Evolutionary conservation across 169 alveolate species (phyloP).

Genomic region (Plasmodium malariae): DNA sequence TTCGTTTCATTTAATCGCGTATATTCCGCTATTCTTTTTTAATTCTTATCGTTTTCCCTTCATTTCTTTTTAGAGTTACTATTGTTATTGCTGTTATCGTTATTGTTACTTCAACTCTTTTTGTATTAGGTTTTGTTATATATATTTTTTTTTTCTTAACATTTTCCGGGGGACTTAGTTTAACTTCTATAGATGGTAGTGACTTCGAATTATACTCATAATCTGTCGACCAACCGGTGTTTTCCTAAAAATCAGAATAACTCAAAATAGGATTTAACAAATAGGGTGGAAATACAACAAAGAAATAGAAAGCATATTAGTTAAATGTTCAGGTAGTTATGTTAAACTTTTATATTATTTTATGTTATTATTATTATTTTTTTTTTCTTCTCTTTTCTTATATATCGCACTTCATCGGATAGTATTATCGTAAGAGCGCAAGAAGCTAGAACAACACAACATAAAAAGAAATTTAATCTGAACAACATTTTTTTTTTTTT

Average conservation of each 20-base stretch:
- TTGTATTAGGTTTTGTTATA: no score
- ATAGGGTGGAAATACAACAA: not conserved
- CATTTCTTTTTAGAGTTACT: no score
- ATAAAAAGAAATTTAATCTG: conserved; percentile 31
- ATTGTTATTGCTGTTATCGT: no score
- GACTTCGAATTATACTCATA: conserved; percentile 79
- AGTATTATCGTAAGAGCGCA: conserved; percentile 10
- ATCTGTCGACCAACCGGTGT: conserved; percentile 51
- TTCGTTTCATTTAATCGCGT: not conserved
- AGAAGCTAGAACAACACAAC: conserved; percentile 42
- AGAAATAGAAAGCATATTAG: not conserved
- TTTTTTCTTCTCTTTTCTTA: not conserved
- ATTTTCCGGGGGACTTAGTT: conserved; percentile 86
- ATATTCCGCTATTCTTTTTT: not conserved
- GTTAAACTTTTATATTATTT: not conserved
- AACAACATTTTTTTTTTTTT: conserved; percentile 35
- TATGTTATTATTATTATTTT: conserved; percentile 10
- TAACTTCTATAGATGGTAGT: conserved; percentile 86
- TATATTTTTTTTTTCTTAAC: conserved; percentile 73
- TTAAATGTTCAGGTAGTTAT: not conserved
- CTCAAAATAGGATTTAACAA: not conserved
- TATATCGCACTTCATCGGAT: conserved; percentile 58
- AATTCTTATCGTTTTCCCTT: not conserved
- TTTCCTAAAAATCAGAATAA: conserved; percentile 24
- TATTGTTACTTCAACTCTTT: no score